phyloP scores from a whole-genome alignment of 1,139 yeast species.

The Pneumocystis oryctolagi region DNA sequence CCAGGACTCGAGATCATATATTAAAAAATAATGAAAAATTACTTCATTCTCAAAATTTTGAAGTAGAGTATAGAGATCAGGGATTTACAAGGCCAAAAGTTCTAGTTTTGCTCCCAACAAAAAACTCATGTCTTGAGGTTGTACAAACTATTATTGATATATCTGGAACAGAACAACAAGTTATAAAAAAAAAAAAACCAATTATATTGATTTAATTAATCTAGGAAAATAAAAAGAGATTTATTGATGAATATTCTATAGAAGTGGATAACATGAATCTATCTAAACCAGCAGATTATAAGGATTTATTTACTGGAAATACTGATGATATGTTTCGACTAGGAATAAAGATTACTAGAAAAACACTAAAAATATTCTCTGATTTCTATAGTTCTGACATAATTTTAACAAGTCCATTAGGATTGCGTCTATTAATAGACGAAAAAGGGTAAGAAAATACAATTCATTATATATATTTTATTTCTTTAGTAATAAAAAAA shows the following conservation, averaged over 20 bases:
- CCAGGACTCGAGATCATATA: slow-evolving; percentile 55
- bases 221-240: slow-evolving; percentile 66
- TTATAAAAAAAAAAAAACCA: not conserved
- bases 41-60: slow-evolving; percentile 24
- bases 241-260: slow-evolving; percentile 51
- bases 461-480: not conserved
- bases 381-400: slow-evolving; percentile 76
- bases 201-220: not conserved
- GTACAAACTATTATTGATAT: slow-evolving; percentile 48
- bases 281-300: slow-evolving; percentile 71
- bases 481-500: slow-evolving; percentile 18
- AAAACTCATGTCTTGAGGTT: slow-evolving; percentile 59
- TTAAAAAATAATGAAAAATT: slow-evolving; percentile 57
- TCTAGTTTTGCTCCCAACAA: slow-evolving; percentile 66
- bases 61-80: slow-evolving; percentile 65
- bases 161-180: slow-evolving; percentile 47
- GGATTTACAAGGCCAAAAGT: slow-evolving; percentile 92
- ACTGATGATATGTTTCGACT: slow-evolving; percentile 81
- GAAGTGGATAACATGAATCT: slow-evolving; percentile 23
- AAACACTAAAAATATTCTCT: slow-evolving; percentile 67
- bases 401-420: slow-evolving; percentile 83
- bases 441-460: slow-evolving; percentile 21
- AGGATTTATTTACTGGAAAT: slow-evolving; percentile 68
- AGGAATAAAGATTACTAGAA: slow-evolving; percentile 80
- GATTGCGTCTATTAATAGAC: slow-evolving; percentile 65